These are phyloP conservation scores for Parathielavia appendiculata DNA, from an alignment of 495 filamentous ascomycete species.

Conservation along the genomic window DNA sequence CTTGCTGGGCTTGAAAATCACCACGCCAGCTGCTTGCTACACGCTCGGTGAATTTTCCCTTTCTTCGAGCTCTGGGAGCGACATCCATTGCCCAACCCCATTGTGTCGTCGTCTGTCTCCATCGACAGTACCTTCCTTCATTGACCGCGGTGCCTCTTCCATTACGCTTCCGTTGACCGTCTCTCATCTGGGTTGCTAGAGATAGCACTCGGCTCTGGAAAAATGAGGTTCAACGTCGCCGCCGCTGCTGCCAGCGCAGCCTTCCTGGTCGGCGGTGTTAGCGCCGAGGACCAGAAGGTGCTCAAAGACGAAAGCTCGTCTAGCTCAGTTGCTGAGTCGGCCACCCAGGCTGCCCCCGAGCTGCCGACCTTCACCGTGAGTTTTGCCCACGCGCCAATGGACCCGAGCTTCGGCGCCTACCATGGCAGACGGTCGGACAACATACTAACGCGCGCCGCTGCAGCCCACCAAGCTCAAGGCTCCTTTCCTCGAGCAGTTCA, in stretches of 20 bases:
- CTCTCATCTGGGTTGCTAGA: constrained; percentile 17
- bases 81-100: constrained; percentile 29
- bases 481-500: constrained; percentile 98
- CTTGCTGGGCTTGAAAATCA: constrained; percentile 32
- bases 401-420: constrained; percentile 11
- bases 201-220: constrained; percentile 23
- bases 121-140: constrained; percentile 19
- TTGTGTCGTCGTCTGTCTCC: constrained; percentile 24
- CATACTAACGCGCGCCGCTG: constrained; percentile 29
- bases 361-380: constrained; percentile 88
- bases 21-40: constrained; percentile 28
- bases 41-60: constrained; percentile 30
- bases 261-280: constrained; percentile 61
- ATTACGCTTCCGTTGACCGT: constrained; percentile 18
- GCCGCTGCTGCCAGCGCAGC: constrained; percentile 66
- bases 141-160: background rate
- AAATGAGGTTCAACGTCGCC: constrained; percentile 72
- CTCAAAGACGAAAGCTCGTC: constrained; percentile 40
- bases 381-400: constrained; percentile 1
- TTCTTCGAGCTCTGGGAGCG: constrained; percentile 42
- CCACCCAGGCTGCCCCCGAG: constrained; percentile 52
- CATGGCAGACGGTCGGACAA: background rate
- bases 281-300: constrained; percentile 66
- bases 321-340: constrained; percentile 43
- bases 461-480: constrained; percentile 85